phyloP scores from a whole-genome alignment of 2,329 filamentous ascomycete genomes.

The Apiospora malaysiana region DNA sequence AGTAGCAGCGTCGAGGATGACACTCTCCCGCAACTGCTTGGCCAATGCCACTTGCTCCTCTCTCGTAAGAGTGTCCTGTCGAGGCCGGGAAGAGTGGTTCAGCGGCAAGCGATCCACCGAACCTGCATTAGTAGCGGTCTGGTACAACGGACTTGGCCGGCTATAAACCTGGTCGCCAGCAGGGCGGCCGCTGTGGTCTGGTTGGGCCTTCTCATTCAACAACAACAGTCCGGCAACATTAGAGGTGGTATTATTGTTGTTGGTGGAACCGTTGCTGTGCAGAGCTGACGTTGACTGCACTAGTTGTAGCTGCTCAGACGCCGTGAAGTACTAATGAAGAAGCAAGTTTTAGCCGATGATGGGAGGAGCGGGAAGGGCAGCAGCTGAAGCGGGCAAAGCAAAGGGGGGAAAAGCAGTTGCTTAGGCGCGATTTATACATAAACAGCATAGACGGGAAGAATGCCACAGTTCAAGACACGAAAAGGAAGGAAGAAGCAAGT shows the following conservation, averaged over 20 bases:
- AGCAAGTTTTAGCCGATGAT: conserved; percentile 15
- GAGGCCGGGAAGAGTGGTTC: conserved; percentile 64
- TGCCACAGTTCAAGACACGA: conserved; percentile 10
- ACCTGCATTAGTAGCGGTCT: conserved; percentile 9
- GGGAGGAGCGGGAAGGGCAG: neutral
- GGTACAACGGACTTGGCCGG: neutral
- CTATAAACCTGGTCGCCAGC: neutral
- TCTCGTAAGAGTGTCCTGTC: conserved; percentile 67
- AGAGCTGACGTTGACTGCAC: conserved; percentile 50
- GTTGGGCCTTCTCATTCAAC: neutral
- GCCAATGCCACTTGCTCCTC: conserved; percentile 68
- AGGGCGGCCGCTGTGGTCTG: neutral
- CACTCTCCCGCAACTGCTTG: conserved; percentile 53
- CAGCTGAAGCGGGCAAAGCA: conserved; percentile 6
- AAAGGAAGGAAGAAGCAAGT: neutral
- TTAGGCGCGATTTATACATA: neutral
- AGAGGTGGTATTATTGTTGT: conserved; percentile 8
- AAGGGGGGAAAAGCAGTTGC: conserved; percentile 19
- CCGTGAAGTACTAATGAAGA: conserved; percentile 60
- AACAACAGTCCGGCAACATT: conserved; percentile 25
- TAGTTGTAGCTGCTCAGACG: conserved; percentile 63
- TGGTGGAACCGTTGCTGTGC: conserved; percentile 25
- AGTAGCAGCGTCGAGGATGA: conserved; percentile 62
- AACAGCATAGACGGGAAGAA: conserved; percentile 10
- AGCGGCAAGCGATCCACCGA: conserved; percentile 66